Base-by-base conservation (phyloP, 148 eudicot genomes). In the Rhododendron kiyosumense region DNA sequence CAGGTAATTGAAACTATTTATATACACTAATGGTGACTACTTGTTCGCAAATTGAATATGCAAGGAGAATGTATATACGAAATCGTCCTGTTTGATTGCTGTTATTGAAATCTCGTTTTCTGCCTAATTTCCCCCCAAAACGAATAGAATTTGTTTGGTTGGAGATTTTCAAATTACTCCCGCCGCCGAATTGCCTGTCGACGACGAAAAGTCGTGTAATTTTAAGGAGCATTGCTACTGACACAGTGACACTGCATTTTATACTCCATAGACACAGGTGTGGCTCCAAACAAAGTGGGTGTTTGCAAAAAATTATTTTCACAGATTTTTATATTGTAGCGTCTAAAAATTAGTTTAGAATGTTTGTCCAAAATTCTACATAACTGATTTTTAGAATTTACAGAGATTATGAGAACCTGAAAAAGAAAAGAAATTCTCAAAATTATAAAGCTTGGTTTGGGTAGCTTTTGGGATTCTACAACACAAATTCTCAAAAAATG, bases 1-100 rank as follows among this genome's bases (percentile, higher is more conserved):
- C 89, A 88, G 88, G 98, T 90, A 88, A 88, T 75, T 83, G 46
- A 20, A 2, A n/a, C 15, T 36, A 14, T 69, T 7, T 46, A 10
- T 10, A 4, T 36, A 30, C 26, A 57, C 3, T 71, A 71, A 14
- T 12, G 14, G 6, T 71, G 41, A 30, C 26, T 63, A 22, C 7
- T 69, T 13, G 20, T 71, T 71, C 38, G 76, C 20, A 30, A 30
- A 32, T 14, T 71, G 76, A 32, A 71, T 30, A 15, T 30, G 18
- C 5, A 26, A 2, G 36, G 41, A 15, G 13, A 71, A 3, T 71
- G 76, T 13, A 30, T 14, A 32, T 13, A 14, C 20, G 76, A 45
- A 13, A 48, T 79, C 13, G 65, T 2, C 49, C 28, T 24, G 22
- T 41, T 17, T 18, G 63, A 45, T 11, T 15, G 36, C 71, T 54